Base-by-base conservation (phyloP, 345 rosid genomes). In the Geranium brycei region DNA sequence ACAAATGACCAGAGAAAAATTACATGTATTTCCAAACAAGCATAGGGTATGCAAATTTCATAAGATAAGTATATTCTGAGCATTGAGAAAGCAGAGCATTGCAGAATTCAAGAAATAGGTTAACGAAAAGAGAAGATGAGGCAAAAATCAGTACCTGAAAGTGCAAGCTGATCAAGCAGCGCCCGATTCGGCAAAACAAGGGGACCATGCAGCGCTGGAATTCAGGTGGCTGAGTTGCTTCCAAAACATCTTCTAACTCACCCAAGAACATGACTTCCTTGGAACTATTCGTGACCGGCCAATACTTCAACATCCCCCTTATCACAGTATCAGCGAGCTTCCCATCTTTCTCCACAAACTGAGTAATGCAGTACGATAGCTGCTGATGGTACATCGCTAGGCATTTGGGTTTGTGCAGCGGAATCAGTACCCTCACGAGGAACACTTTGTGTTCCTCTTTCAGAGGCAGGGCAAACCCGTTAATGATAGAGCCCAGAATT, bases 371-470 rank as follows among this genome's bases (percentile, higher is more conserved):
- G 76, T 91, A 91, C 64, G 92, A 87, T 66, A 91, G 77, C 70
- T 83, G 98, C 73, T 84, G 98, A 70, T 87, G 96, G 71, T 91
- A 88, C 80, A 78, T 85, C 6, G 87, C 82, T 57, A 91, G 79
- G 77, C 84, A 87, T 72, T 85, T 87, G 51, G 92, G 95, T 60
- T 85, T 91, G 75, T 88, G 98, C 70, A 91, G 76, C 19, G 96
- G 98, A 69, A 91, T 81, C 17, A 88, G 73, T 12, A 76, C 91
- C 40, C 84, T 77, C 23, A 84, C 78, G 60, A 91, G 91, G 74
- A 91, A 91, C 68, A 80, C 76, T 71, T 91, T 88, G 69, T 91
- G 98, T 63, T 91, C 97, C 79, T 88, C 98, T 83, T 91, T 91
- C 67, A 91, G 72, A 40, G 98, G 96, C 73, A 91, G 68, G 64